Base-by-base conservation (phyloP, 202 grass and related monocot species). In the Setaria viridis region DNA sequence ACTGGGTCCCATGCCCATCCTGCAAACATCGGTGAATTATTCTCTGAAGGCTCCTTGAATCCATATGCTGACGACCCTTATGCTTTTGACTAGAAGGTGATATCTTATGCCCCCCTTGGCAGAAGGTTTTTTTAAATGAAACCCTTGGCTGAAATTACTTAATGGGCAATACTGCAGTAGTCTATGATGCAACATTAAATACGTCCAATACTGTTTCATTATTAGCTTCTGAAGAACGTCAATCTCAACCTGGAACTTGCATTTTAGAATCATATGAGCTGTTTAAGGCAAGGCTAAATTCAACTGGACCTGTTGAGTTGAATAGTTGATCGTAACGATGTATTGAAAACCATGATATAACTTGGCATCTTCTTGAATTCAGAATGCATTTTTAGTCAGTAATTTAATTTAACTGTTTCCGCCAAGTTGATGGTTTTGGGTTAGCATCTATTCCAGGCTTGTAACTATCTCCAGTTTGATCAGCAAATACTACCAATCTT, bases 41-140 rank as follows among this genome's bases (percentile, higher is more conserved):
- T 99, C 80, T 91, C 96, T 32, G 96, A 99, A 81, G 96, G 96
- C 34, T 96, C 91, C 42, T 92, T 99, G 82, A 99, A 99, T 90
- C 96, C 96, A 57, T 99, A 99, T 77, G 84, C 88, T 83, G 90
- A 99, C 46, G 96, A 99, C 77, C 96, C 96, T 85, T 99, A 96
- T 62, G 93, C 93, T 78, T 99, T 99, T 88, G 91, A 80, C 70
- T 99, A 95, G 80, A 93, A 90, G 91, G 91, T 99, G 79, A 78
- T 55, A 65, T 46, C 9, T 62, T 84, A 62, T 81, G 59, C 39
- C 17, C 34, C 17, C 3, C 33, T 80, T 12, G 62, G 14, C 49
- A 59, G 19, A 63, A 78, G 9, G 35, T 83, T 76, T 79, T 67
- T 10, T 51, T 21, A 7, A 30, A 14, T 63, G 60, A 32, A 63